Conservation (phyloP, 2,329 filamentous ascomycete species). For the Triangularia verruculosa region DNA sequence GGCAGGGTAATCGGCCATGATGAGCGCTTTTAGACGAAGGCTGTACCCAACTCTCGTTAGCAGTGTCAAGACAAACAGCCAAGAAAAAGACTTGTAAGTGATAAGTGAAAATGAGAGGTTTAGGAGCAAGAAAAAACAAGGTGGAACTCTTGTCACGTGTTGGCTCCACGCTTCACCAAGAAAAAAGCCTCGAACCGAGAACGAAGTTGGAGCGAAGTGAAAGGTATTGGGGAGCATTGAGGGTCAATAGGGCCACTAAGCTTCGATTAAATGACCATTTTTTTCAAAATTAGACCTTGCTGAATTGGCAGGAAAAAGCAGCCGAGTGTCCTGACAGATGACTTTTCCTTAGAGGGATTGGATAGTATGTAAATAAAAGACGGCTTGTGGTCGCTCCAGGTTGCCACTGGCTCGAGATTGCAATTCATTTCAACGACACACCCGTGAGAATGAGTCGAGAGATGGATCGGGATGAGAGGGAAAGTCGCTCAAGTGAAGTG, state of each 20-base stretch:
- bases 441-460: background rate
- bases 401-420: background rate
- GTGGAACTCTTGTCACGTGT: constrained; percentile 7
- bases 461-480: background rate
- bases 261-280: background rate
- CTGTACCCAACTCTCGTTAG: background rate
- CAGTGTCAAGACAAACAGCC: background rate
- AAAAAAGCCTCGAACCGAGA: background rate
- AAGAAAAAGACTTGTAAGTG: background rate
- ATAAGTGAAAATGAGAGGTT: background rate
- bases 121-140: constrained; percentile 8
- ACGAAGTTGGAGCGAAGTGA: background rate
- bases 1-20: constrained; percentile 27
- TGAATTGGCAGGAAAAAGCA: background rate
- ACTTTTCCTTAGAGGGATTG: no score
- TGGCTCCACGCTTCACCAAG: background rate
- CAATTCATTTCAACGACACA: background rate
- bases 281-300: background rate
- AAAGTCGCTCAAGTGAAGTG: background rate
- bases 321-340: background rate
- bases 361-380: background rate
- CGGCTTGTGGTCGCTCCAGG: background rate
- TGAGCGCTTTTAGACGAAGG: background rate
- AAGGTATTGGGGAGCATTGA: background rate
- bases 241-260: background rate